Evolutionary conservation across 2,329 filamentous ascomycete genomes (phyloP), one percentile per base, ranked within the genome.

Genomic region (Hypoxylon sp.): DNA sequence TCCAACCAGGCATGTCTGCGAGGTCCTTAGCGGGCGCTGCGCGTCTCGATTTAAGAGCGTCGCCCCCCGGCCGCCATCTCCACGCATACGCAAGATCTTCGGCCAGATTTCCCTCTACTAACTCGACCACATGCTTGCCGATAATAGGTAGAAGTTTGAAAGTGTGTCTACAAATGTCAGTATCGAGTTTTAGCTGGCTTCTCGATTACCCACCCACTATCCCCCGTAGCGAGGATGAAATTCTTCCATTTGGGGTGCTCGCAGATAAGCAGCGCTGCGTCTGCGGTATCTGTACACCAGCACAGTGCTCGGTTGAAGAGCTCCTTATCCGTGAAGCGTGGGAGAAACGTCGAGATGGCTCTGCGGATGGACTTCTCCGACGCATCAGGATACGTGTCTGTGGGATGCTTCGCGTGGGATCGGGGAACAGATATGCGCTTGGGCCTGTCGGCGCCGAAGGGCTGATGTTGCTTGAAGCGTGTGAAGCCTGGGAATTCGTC

Each of bases 71-170:
- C 11, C 82, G 76, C 82, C 82, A 84, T 64, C 77, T 78, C 82
- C 82, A 84, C 1, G 80, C 79, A 48, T 80, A 67, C 4, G 78
- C 72, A 46, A 83, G 67, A 17, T 83, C 79, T 3, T 79, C 72
- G 0, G 79, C 76, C 11, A 84, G 69, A 3, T 70, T 75, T 1
- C 77, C 80, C 65, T 83, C 82, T 4, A 84, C 71, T 48, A 84
- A 65, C 70, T 83, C 81, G 10, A 84, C 82, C 2, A 84, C 79
- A 62, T 84, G 81, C 59, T 80, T 83, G 1, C 82, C 82, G 55
- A 84, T 83, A 51, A 77, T 83, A 1, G 82, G 82, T 13, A 84
- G 67, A 0, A 83, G 75, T 61, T 83, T 84, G 74, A 84, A 84
- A 1, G 79, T 78, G 65, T 84, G 82, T 1, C 82, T 82, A 32